phyloP scores from a whole-genome alignment of 768 basidiomycete species.

The Trametes villosa region DNA sequence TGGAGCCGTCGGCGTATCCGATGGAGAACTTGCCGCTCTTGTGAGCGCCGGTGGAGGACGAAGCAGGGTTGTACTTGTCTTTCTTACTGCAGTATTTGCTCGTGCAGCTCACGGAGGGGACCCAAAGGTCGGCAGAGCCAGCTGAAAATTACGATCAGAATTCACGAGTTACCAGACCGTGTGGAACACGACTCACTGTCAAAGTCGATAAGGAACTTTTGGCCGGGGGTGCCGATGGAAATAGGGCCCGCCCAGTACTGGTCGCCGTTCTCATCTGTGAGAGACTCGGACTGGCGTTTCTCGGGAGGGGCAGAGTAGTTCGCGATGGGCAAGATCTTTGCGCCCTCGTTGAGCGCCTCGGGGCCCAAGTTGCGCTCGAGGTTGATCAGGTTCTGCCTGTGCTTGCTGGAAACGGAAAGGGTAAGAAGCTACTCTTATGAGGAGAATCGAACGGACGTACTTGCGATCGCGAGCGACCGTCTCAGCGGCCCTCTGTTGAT shows the following conservation, averaged over 20 bases:
- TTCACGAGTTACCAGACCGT: not conserved
- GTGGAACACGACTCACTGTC: slow-evolving; percentile 10
- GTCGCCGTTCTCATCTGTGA: slow-evolving; percentile 27
- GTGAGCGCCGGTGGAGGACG: slow-evolving; percentile 32
- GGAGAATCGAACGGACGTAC: slow-evolving; percentile 6
- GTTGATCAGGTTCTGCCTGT: slow-evolving; percentile 24
- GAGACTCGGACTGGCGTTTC: slow-evolving; percentile 24
- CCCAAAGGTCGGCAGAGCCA: slow-evolving; percentile 28
- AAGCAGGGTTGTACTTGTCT: slow-evolving; percentile 34
- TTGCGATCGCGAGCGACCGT: slow-evolving; percentile 10
- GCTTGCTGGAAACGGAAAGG: slow-evolving; percentile 13
- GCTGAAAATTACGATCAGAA: not conserved
- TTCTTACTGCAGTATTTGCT: slow-evolving; percentile 15
- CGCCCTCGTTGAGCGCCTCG: slow-evolving; percentile 22
- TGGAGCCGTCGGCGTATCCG: slow-evolving; percentile 43
- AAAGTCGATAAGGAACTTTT: slow-evolving; percentile 29
- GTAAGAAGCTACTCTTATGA: not conserved
- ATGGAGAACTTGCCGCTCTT: slow-evolving; percentile 35
- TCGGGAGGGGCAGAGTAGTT: not conserved
- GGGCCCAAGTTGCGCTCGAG: slow-evolving; percentile 18
- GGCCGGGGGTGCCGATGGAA: slow-evolving; percentile 50
- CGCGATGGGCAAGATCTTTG: slow-evolving; percentile 19
- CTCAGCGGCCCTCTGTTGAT: slow-evolving; percentile 14
- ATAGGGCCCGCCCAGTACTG: slow-evolving; percentile 48
- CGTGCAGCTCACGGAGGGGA: slow-evolving; percentile 24